Conservation (phyloP, 176 grass and related monocot species). For the Aegilops speltoides region DNA sequence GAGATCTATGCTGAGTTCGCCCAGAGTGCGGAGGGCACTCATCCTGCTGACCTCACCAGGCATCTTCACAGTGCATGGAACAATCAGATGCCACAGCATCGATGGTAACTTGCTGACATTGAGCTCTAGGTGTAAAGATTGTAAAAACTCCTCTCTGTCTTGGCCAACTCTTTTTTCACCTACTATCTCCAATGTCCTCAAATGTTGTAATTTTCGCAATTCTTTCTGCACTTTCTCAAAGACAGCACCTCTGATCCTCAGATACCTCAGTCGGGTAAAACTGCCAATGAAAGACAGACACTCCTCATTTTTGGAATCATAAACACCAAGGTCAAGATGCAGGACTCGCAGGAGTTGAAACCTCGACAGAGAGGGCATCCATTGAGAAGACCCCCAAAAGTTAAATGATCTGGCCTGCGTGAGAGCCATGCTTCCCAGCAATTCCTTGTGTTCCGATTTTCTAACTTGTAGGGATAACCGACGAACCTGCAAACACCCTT, state of each 20-base stretch:
- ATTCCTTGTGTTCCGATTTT: background rate
- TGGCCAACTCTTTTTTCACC: background rate
- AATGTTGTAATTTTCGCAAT: background rate
- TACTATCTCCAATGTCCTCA: constrained; percentile 21
- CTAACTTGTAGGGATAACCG: constrained; percentile 8
- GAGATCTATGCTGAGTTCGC: background rate
- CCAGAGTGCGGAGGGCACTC: background rate
- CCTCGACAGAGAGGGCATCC: background rate
- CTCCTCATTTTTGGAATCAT: background rate
- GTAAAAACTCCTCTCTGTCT: background rate
- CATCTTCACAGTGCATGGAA: background rate
- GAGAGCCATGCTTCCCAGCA: background rate
- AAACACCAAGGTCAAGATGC: background rate
- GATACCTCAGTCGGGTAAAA: constrained; percentile 1
- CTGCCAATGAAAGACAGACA: background rate
- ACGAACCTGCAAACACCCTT: background rate
- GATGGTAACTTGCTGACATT: background rate
- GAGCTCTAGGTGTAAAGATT: background rate
- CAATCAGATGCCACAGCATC: background rate
- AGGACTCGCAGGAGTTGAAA: constrained; percentile 11
- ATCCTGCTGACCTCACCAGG: background rate
- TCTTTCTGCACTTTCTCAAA: background rate
- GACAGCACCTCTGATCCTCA: background rate
- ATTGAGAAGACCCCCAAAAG: background rate
- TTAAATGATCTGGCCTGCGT: constrained; percentile 12